phyloP scores from a whole-genome alignment of 2,329 filamentous ascomycete genomes.

The Apiospora marii region DNA sequence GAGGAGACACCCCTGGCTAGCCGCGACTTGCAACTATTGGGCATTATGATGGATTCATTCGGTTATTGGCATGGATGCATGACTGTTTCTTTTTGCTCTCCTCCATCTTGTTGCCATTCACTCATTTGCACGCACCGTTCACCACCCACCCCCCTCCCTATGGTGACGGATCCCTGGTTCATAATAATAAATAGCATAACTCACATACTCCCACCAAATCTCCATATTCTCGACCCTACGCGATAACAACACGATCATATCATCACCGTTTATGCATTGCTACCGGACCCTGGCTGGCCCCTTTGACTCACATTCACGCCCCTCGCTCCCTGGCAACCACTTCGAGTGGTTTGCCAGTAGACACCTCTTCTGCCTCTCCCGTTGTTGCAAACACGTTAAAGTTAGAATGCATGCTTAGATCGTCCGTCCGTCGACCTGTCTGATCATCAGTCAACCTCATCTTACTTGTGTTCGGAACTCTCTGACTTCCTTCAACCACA shows the following conservation, averaged over 20 bases:
- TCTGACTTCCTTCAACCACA: neutral
- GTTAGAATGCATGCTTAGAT: slow-evolving; percentile 6
- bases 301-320: slow-evolving; percentile 11
- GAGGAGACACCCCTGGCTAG: neutral
- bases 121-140: neutral
- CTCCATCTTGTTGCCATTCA: neutral
- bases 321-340: slow-evolving; percentile 9
- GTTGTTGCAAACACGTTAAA: slow-evolving; percentile 2
- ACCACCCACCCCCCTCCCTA: neutral
- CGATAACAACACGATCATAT: slow-evolving; percentile 3
- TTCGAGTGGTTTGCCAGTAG: slow-evolving; percentile 8
- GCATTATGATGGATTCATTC: slow-evolving; percentile 16
- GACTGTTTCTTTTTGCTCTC: neutral
- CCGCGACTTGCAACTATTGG: slow-evolving; percentile 5
- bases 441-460: slow-evolving; percentile 7
- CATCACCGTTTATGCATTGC: slow-evolving; percentile 16
- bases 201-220: neutral
- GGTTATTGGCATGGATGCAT: slow-evolving; percentile 3
- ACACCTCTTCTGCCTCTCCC: slow-evolving; percentile 3
- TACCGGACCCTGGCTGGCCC: slow-evolving; percentile 5
- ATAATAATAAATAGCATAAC: slow-evolving; percentile 16
- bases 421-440: neutral
- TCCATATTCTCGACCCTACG: neutral
- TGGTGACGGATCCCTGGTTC: slow-evolving; percentile 5
- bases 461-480: slow-evolving; percentile 3